Evolutionary conservation across 306 rosid genomes (phyloP), one percentile per base, ranked within the genome.

Genomic region (Vachellia pachyceras): DNA sequence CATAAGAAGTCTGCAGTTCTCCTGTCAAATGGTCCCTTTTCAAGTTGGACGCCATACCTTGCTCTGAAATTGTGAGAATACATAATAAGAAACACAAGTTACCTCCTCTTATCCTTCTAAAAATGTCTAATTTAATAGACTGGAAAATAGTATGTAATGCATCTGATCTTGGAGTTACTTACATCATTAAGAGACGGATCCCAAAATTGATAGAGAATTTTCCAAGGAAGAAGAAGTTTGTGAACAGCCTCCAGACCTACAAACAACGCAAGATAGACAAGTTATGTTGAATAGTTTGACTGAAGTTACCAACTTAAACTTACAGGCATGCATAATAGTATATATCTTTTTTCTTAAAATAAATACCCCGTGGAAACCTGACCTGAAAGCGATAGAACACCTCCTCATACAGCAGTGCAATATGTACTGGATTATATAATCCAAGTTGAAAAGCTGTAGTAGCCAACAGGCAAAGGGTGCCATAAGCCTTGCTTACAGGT

Each of bases 31-130:
- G 94, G 91, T 69, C 94, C 97, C 63, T 87, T 89, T 87, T 95
- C 99, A 80, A 95, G 96, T 85, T 95, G 99, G 52, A 95, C 98
- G 18, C 99, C 99, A 82, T 95, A 95, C 81, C 99, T 90, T 77
- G 88, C 88, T 90, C 99, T 95, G 89, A 72, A 25, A 73, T 80
- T 76, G 82, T 22, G 50, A 70, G 69, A 60, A 84, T 7, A 60
- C 70, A 69, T 72, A 50, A 69, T 72, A 69, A 78, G 39, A 49
- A 23, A 57, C 49, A 55, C 41, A 72, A 44, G 61, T 18, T 13
- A 20, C 35, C 14, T 22, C 23, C 46, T 17, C 45, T 37, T 64
- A 41, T 35, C 46, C 55, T 65, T 47, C 63, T 35, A 75, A 39
- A 66, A 68, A 13, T 2, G 10, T 5, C 25, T 37, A 3, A 54